Percentiles rank a stretch among this genome's conserved stretches.
Evolutionary conservation across 768 basidiomycete species (phyloP).

Genomic region (Kwoniella shandongensis): DNA sequence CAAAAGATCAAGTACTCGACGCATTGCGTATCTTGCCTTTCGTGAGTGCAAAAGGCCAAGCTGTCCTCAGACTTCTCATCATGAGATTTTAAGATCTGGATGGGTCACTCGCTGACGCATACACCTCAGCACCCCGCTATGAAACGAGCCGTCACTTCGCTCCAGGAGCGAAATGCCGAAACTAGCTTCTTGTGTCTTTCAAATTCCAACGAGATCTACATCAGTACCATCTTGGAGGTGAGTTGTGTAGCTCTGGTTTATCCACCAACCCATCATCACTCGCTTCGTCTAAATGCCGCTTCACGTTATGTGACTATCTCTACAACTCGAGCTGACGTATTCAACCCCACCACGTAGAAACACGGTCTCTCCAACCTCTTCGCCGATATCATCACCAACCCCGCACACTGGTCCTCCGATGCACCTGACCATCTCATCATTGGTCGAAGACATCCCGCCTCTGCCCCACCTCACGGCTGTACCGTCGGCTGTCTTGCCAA

Average conservation of each 20-base stretch:
- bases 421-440: slow-evolving; percentile 67
- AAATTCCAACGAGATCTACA: slow-evolving; percentile 90
- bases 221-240: slow-evolving; percentile 82
- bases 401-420: slow-evolving; percentile 73
- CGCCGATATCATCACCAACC: slow-evolving; percentile 86
- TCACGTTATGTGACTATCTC: no score
- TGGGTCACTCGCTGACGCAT: no score
- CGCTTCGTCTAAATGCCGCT: no score
- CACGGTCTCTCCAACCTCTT: slow-evolving; percentile 73
- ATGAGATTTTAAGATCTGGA: no score
- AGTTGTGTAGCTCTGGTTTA: slow-evolving; percentile 3
- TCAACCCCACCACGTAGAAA: slow-evolving; percentile 60
- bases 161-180: slow-evolving; percentile 68
- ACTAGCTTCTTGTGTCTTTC: slow-evolving; percentile 86
- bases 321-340: no score
- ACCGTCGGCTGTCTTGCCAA: slow-evolving; percentile 85
- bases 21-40: slow-evolving; percentile 82
- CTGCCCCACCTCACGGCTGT: slow-evolving; percentile 77
- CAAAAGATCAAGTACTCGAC: slow-evolving; percentile 70
- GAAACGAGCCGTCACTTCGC: slow-evolving; percentile 76
- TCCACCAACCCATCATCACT: no score
- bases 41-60: no score
- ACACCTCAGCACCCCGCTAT: slow-evolving; percentile 96
- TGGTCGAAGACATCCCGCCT: slow-evolving; percentile 70
- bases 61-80: no score